Evolutionary conservation across 805 yeast genomes (phyloP).

Genomic region (Saturnispora sekii): DNA sequence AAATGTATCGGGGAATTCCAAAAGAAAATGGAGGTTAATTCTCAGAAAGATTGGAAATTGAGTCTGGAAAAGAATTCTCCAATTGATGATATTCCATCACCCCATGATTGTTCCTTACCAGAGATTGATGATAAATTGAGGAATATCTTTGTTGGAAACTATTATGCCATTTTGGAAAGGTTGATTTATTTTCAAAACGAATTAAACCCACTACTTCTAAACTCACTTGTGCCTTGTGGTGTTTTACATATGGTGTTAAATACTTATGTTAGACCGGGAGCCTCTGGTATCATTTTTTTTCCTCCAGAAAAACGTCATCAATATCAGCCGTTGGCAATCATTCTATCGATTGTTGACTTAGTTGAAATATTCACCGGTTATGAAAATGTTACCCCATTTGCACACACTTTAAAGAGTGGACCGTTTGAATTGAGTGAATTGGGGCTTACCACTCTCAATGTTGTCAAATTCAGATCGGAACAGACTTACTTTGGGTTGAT

Average conservation of each 20-base stretch:
- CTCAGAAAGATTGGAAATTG: neutral
- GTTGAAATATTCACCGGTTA: conserved; percentile 7
- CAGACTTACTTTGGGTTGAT: conserved; percentile 6
- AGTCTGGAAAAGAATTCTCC: neutral
- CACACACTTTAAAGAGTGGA: neutral
- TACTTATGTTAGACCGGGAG: conserved; percentile 5
- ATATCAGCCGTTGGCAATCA: conserved; percentile 10
- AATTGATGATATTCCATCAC: neutral
- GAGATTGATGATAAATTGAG: neutral
- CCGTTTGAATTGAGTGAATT: conserved; percentile 7
- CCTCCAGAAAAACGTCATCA: conserved; percentile 5
- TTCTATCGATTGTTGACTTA: conserved; percentile 9
- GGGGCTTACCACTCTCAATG: conserved; percentile 2
- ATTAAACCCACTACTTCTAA: conserved; percentile 8
- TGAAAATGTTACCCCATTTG: conserved; percentile 1
- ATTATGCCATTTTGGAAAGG: conserved; percentile 11
- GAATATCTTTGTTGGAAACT: conserved; percentile 1
- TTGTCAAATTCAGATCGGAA: conserved; percentile 9
- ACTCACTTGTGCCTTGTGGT: conserved; percentile 9
- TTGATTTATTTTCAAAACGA: conserved; percentile 9
- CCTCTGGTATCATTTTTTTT: conserved; percentile 3
- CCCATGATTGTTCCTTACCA: neutral
- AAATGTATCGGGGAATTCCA: conserved; percentile 1
- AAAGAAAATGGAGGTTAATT: neutral
- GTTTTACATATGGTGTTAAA: conserved; percentile 9